Conservation (phyloP, 768 basidiomycete species). For the Clitopilus passeckerianus region DNA sequence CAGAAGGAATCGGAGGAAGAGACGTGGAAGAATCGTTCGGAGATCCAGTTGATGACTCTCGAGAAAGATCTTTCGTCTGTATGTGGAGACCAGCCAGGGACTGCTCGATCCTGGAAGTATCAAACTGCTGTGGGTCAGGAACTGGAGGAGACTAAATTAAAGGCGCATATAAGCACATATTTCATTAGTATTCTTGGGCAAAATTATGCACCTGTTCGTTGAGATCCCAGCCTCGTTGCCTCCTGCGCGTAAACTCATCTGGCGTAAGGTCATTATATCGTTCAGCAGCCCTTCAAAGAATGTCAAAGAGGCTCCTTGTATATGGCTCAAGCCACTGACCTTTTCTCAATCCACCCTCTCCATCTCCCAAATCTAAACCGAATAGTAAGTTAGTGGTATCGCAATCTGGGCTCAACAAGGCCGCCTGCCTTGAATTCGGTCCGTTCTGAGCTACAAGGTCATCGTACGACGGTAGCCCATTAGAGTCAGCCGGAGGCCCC, state of each 20-base stretch:
- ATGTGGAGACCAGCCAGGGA: slow-evolving; percentile 24
- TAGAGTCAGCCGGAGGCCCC: slow-evolving; percentile 24
- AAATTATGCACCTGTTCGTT: slow-evolving; percentile 22
- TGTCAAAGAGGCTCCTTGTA: slow-evolving; percentile 1
- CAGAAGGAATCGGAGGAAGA: slow-evolving; percentile 34
- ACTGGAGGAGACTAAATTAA: not conserved
- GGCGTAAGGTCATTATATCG: slow-evolving; percentile 64
- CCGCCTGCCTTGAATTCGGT: slow-evolving; percentile 71
- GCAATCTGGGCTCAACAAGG: not conserved
- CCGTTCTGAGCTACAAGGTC: slow-evolving; percentile 73
- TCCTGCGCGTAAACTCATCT: slow-evolving; percentile 50
- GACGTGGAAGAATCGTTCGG: slow-evolving; percentile 19
- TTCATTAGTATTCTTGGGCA: not conserved
- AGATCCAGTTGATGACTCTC: slow-evolving; percentile 17
- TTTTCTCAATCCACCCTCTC: slow-evolving; percentile 87
- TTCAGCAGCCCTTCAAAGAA: slow-evolving; percentile 66
- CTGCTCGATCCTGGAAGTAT: not conserved
- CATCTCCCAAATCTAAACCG: slow-evolving; percentile 72
- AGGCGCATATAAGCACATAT: not conserved
- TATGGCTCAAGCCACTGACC: slow-evolving; percentile 34
- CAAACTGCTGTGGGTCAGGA: not conserved
- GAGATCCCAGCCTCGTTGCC: slow-evolving; percentile 69
- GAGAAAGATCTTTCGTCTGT: slow-evolving; percentile 35
- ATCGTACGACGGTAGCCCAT: slow-evolving; percentile 74
- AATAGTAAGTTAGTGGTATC: not conserved